Evolutionary conservation across 2,329 filamentous ascomycete genomes (phyloP).

Genomic region (Aspergillus pseudoterreus): DNA sequence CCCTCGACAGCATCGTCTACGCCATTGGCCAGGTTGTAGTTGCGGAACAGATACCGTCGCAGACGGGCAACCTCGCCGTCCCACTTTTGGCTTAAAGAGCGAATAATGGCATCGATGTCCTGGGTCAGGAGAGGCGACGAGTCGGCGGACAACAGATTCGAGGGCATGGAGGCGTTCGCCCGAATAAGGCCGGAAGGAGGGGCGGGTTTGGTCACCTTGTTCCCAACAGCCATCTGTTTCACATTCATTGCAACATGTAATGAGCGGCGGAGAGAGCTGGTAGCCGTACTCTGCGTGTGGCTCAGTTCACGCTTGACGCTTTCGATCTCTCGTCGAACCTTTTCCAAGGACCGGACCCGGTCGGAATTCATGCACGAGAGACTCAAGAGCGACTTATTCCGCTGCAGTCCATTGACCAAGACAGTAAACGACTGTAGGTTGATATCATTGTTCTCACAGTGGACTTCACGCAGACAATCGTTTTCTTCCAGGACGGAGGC

Average conservation of each 20-base stretch:
- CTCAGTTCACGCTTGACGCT: conserved; percentile 43
- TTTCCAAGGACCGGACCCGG: conserved; percentile 58
- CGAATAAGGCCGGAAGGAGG: conserved; percentile 16
- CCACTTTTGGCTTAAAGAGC: conserved; percentile 44
- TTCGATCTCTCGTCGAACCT: conserved; percentile 54
- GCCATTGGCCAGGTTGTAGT: conserved; percentile 42
- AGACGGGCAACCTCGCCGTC: conserved; percentile 41
- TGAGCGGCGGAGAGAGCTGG: conserved; percentile 42
- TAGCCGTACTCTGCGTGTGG: conserved; percentile 28
- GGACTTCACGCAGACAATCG: conserved; percentile 58
- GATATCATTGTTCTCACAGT: conserved; percentile 70
- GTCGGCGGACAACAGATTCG: conserved; percentile 16
- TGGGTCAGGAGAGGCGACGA: conserved; percentile 27
- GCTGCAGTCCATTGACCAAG: conserved; percentile 64
- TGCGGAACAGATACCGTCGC: conserved; percentile 43
- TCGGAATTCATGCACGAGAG: conserved; percentile 63
- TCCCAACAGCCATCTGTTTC: conserved; percentile 24
- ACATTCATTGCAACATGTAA: conserved; percentile 39
- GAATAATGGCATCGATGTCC: conserved; percentile 40
- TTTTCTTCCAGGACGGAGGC: conserved; percentile 66
- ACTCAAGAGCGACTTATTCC: conserved; percentile 60
- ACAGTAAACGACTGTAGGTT: conserved; percentile 68
- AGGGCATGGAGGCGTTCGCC: conserved; percentile 6
- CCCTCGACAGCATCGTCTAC: conserved; percentile 13
- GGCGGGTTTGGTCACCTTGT: conserved; percentile 31